phyloP scores from a whole-genome alignment of 2,329 filamentous ascomycete species.

The Akanthomyces lecanii region DNA sequence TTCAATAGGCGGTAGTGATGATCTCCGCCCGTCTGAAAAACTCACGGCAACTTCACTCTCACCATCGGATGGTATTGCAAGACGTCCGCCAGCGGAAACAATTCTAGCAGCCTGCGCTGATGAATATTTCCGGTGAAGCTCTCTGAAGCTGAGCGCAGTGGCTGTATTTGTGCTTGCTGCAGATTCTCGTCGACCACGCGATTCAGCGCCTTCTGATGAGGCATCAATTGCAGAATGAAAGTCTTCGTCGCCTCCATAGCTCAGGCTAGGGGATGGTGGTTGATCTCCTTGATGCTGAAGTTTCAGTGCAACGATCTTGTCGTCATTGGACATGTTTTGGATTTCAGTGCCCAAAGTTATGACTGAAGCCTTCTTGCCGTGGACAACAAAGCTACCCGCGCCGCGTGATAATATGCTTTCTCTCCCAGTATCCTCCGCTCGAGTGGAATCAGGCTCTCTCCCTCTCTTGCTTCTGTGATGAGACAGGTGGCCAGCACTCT shows the following conservation, averaged over 20 bases:
- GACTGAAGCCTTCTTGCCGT: conserved; percentile 96
- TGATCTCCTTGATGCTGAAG: conserved; percentile 41
- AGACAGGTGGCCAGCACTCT: conserved; percentile 63
- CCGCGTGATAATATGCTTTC: conserved; percentile 72
- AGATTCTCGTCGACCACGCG: conserved; percentile 54
- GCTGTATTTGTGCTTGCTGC: conserved; percentile 62
- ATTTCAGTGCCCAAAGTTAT: conserved; percentile 95
- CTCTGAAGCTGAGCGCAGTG: conserved; percentile 61
- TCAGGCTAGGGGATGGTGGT: conserved; percentile 33
- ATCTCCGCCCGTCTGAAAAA: conserved; percentile 55
- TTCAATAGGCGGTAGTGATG: conserved; percentile 51
- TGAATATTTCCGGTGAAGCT: conserved; percentile 58
- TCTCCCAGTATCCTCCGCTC: conserved; percentile 39
- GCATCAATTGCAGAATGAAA: conserved; percentile 49
- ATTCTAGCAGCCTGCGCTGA: conserved; percentile 46
- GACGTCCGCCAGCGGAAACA: conserved; percentile 35
- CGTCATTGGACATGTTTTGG: conserved; percentile 70
- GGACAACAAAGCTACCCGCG: conserved; percentile 87
- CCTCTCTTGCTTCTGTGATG: conserved; percentile 72
- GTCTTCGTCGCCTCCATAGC: conserved; percentile 42
- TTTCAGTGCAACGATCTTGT: conserved; percentile 63
- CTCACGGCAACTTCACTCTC: conserved; percentile 59
- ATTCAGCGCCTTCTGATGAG: conserved; percentile 38
- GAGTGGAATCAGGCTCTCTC: conserved; percentile 48
- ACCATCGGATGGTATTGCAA: conserved; percentile 50